Percentiles rank a stretch among this genome's conserved stretches.
phyloP scores from a whole-genome alignment of 257 asterid genomes.

The Euphrasia confusa region DNA sequence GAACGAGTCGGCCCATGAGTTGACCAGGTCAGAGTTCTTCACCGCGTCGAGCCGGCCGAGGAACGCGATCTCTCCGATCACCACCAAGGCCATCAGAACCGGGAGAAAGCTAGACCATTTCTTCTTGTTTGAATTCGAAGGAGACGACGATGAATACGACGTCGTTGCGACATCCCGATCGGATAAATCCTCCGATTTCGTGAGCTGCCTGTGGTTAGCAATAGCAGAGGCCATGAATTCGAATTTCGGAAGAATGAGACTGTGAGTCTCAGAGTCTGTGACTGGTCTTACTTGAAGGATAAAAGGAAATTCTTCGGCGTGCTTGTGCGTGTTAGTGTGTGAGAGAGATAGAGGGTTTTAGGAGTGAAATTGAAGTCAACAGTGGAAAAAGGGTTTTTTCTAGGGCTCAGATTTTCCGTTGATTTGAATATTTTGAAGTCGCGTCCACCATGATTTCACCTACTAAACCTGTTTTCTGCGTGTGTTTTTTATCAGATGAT shows the following conservation, averaged over 20 bases:
- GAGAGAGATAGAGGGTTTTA: conserved; percentile 6
- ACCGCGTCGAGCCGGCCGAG: conserved; percentile 71
- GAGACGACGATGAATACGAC: conserved; percentile 29
- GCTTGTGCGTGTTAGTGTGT: neutral
- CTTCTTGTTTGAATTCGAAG: conserved; percentile 34
- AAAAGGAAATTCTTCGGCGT: neutral
- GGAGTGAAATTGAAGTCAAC: conserved; percentile 12
- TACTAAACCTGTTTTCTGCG: too few relatives aligned
- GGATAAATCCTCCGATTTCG: conserved; percentile 25
- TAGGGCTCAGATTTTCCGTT: too few relatives aligned
- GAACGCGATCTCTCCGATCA: conserved; percentile 76
- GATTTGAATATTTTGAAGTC: too few relatives aligned
- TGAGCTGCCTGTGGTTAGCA: conserved; percentile 37
- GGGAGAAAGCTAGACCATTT: conserved; percentile 70
- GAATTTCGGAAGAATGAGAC: neutral
- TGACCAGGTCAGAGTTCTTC: conserved; percentile 69
- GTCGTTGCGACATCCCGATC: conserved; percentile 36
- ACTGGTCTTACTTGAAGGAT: neutral
- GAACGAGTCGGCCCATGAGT: conserved; percentile 62
- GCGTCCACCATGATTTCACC: too few relatives aligned
- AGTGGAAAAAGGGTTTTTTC: neutral
- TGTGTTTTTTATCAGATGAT: too few relatives aligned
- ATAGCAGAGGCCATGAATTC: conserved; percentile 35
- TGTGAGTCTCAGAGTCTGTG: neutral
- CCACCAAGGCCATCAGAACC: conserved; percentile 59